Conservation (phyloP, 2,329 filamentous ascomycete genomes). For the Colletotrichum tamarilloi region DNA sequence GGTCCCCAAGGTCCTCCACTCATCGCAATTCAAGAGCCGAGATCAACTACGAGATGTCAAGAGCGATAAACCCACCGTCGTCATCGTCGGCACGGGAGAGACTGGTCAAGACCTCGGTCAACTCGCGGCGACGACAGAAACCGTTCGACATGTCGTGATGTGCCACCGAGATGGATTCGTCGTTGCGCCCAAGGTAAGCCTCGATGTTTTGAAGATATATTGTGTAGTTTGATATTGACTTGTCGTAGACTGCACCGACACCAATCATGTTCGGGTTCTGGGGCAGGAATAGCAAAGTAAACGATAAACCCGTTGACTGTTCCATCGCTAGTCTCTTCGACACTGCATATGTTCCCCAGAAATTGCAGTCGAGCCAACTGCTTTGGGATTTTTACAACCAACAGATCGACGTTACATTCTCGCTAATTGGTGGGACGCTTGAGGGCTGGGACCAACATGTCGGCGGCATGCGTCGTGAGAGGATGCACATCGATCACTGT, state of each 20-base stretch:
- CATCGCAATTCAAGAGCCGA: slow-evolving; percentile 54
- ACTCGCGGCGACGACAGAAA: slow-evolving; percentile 55
- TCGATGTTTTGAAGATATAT: too few species aligned
- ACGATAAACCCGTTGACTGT: slow-evolving; percentile 56
- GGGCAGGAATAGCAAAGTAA: slow-evolving; percentile 6
- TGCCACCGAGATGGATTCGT: slow-evolving; percentile 59
- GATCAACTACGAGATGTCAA: slow-evolving; percentile 53
- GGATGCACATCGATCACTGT: slow-evolving; percentile 35
- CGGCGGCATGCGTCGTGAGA: slow-evolving; percentile 50
- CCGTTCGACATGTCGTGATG: slow-evolving; percentile 53
- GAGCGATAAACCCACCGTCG: slow-evolving; percentile 44
- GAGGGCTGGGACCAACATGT: slow-evolving; percentile 61
- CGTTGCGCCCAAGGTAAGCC: slow-evolving; percentile 54
- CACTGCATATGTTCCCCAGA: slow-evolving; percentile 60
- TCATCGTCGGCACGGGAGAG: slow-evolving; percentile 58
- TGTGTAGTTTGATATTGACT: neutral
- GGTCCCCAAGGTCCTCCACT: slow-evolving; percentile 53
- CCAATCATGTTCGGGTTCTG: slow-evolving; percentile 31
- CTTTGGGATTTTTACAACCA: slow-evolving; percentile 54
- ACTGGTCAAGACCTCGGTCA: slow-evolving; percentile 58
- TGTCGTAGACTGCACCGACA: slow-evolving; percentile 19
- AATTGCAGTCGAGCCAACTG: slow-evolving; percentile 53
- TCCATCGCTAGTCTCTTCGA: slow-evolving; percentile 61
- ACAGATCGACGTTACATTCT: slow-evolving; percentile 56
- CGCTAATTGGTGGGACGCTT: slow-evolving; percentile 55